Evolutionary conservation across 2,329 filamentous ascomycete genomes (phyloP).

Genomic region (Ambrosiella xylebori): DNA sequence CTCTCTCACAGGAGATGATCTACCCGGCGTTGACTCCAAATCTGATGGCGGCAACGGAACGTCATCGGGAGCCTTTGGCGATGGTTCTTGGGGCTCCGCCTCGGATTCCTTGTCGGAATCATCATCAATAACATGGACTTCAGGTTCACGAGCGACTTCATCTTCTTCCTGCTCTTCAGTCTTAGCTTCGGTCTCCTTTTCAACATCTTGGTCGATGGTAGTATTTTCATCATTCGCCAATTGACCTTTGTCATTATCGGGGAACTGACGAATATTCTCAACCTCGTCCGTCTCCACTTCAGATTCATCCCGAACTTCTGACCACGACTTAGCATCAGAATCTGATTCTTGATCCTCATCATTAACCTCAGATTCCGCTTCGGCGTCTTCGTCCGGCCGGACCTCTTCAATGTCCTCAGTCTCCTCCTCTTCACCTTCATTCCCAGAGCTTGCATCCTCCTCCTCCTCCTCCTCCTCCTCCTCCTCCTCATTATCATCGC

Average conservation of each 20-base stretch:
- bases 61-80: background rate
- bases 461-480: background rate
- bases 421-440: background rate
- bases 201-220: background rate
- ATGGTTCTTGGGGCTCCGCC: background rate
- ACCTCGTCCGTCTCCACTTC: background rate
- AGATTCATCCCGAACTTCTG: background rate
- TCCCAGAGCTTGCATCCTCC: background rate
- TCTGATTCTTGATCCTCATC: background rate
- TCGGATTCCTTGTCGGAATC: background rate
- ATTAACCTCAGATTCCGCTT: background rate
- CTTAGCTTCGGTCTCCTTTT: background rate
- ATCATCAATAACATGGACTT: background rate
- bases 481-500: background rate
- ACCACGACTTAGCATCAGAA: background rate
- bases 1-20: background rate
- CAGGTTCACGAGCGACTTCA: slow-evolving; percentile 11
- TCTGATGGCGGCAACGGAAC: background rate
- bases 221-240: background rate
- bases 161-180: slow-evolving; percentile 6
- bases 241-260: background rate
- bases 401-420: too few species aligned
- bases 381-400: background rate
- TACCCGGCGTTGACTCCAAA: background rate
- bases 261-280: background rate